Conservation (phyloP, 2,329 filamentous ascomycete genomes). For the Didymella lethalis region DNA sequence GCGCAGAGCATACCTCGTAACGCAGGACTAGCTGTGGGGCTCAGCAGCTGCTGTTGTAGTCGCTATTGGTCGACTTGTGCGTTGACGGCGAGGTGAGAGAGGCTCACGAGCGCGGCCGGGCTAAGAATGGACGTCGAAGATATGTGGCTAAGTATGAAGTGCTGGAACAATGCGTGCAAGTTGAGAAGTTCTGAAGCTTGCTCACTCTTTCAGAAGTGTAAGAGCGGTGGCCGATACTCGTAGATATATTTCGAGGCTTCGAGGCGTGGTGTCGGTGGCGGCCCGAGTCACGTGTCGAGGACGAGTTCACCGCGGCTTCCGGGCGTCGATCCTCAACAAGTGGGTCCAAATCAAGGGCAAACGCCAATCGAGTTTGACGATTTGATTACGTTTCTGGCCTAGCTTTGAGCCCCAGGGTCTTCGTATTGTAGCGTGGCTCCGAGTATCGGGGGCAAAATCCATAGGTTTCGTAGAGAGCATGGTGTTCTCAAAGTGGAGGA, state of each 20-base stretch:
- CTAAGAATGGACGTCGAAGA: neutral
- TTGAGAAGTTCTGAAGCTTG: neutral
- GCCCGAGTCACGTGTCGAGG: constrained; percentile 8
- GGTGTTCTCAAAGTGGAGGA: neutral
- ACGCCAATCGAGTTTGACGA: neutral
- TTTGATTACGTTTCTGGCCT: neutral
- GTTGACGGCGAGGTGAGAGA: constrained; percentile 13
- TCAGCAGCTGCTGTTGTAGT: neutral
- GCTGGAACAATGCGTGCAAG: neutral
- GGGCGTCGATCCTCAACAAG: neutral
- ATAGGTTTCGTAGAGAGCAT: neutral
- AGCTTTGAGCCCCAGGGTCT: neutral
- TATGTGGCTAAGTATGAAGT: neutral
- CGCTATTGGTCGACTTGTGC: neutral
- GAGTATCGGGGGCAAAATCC: neutral
- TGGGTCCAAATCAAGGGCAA: neutral
- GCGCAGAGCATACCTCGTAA: neutral
- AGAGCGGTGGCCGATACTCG: neutral
- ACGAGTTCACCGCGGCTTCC: constrained; percentile 1
- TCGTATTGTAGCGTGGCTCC: neutral
- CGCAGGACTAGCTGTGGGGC: neutral
- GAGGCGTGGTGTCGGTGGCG: neutral
- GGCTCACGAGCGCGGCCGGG: neutral
- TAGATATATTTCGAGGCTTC: constrained; percentile 4
- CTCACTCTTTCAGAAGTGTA: neutral